These are phyloP conservation scores for Schwanniomyces sp. DNA, from an alignment of 805 yeast genomes.

Conservation along the genomic window DNA sequence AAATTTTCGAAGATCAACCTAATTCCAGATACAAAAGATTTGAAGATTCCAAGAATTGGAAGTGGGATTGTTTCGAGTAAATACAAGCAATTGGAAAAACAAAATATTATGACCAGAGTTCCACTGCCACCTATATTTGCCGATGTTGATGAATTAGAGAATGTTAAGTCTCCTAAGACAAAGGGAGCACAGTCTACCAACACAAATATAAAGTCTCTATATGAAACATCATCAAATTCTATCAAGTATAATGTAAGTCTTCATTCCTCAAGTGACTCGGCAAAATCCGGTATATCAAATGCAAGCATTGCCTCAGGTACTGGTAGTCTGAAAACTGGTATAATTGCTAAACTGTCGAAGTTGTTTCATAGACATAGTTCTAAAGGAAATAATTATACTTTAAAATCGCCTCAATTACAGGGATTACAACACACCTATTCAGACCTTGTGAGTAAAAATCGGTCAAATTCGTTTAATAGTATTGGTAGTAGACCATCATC, in stretches of 20 bases:
- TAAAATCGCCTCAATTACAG: slow-evolving; percentile 11
- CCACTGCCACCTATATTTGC: slow-evolving; percentile 21
- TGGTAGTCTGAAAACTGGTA: slow-evolving; percentile 16
- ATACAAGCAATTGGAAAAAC: slow-evolving; percentile 10
- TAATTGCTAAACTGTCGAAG: slow-evolving; percentile 25
- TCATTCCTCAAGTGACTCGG: slow-evolving; percentile 1
- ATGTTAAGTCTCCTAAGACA: neutral
- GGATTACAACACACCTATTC: slow-evolving; percentile 29
- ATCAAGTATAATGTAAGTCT: neutral
- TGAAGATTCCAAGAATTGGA: slow-evolving; percentile 31
- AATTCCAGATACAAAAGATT: slow-evolving; percentile 10
- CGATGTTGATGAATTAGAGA: slow-evolving; percentile 7
- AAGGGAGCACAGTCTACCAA: neutral
- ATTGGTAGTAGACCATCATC: slow-evolving; percentile 16
- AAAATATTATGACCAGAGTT: slow-evolving; percentile 6
- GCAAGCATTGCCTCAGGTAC: neutral
- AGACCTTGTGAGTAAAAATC: slow-evolving; percentile 29
- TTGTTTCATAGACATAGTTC: slow-evolving; percentile 23
- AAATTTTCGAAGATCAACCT: slow-evolving; percentile 47
- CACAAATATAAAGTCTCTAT: neutral
- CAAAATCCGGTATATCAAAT: neutral
- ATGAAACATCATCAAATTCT: neutral
- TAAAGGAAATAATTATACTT: slow-evolving; percentile 7
- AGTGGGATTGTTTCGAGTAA: slow-evolving; percentile 26
- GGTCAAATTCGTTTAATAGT: slow-evolving; percentile 26